Conservation (phyloP, 768 basidiomycete genomes). For the Calocybe gangraenosa region DNA sequence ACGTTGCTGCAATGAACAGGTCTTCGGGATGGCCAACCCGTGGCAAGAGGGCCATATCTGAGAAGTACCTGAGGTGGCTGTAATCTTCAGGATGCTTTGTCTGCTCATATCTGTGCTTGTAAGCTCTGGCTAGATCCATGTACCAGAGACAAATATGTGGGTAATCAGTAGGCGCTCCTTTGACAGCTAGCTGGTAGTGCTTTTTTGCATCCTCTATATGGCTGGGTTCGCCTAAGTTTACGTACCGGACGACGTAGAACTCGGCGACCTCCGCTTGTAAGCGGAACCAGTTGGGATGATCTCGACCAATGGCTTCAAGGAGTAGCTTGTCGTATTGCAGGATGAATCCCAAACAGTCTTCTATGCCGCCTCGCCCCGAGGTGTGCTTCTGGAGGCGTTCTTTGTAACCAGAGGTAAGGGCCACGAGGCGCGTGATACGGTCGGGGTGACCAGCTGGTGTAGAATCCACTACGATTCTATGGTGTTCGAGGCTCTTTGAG, state of each 20-base stretch:
- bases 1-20: not conserved
- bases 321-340: not conserved
- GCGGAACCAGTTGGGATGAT: not conserved
- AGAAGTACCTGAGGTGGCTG: not conserved
- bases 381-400: not conserved
- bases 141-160: not conserved
- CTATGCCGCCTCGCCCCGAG: not conserved
- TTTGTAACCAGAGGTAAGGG: not conserved
- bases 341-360: too few species aligned
- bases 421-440: not conserved
- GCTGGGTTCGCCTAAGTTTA: not conserved
- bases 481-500: not conserved
- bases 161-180: not conserved
- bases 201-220: slow-evolving; percentile 3
- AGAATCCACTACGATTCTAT: slow-evolving; percentile 1
- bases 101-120: not conserved
- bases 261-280: not conserved
- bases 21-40: not conserved
- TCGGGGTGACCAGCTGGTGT: not conserved
- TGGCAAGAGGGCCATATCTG: not conserved
- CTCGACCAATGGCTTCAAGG: not conserved
- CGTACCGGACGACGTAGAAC: not conserved
- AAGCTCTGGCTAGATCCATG: not conserved
- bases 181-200: not conserved
- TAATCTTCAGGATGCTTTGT: not conserved